Percentiles rank a stretch among this genome's conserved stretches.
These are phyloP conservation scores for Termitomyces sp. DNA, from an alignment of 768 basidiomycete species.

Conservation along the genomic window DNA sequence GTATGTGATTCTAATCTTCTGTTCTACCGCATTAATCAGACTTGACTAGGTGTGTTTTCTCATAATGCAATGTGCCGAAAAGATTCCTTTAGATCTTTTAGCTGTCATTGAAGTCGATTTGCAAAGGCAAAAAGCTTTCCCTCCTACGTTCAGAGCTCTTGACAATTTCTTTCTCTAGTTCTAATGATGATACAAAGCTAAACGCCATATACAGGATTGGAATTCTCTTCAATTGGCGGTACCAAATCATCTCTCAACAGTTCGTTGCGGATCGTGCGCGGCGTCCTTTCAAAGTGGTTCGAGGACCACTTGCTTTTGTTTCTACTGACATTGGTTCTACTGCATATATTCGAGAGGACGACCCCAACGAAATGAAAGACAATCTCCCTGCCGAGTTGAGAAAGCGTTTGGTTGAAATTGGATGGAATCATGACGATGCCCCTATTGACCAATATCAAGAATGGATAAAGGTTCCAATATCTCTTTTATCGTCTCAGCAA, in stretches of 20 bases:
- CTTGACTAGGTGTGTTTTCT: conserved; percentile 51
- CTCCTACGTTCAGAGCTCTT: neutral
- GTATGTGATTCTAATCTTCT: conserved; percentile 29
- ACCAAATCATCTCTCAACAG: conserved; percentile 60
- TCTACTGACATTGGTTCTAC: conserved; percentile 71
- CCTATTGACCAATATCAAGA: conserved; percentile 50
- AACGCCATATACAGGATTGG: conserved; percentile 51
- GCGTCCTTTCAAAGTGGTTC: conserved; percentile 66
- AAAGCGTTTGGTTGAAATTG: conserved; percentile 65
- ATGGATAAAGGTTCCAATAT: conserved; percentile 60
- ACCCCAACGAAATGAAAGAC: conserved; percentile 41
- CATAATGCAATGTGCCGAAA: conserved; percentile 71
- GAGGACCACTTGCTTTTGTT: conserved; percentile 68
- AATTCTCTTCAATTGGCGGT: conserved; percentile 60
- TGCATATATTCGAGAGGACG: conserved; percentile 50
- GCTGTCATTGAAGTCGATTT: conserved; percentile 50
- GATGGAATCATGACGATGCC: conserved; percentile 62
- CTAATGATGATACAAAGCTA: conserved; percentile 40
- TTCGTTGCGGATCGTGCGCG: conserved; percentile 55
- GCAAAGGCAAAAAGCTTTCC: conserved; percentile 35
- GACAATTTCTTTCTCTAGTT: conserved; percentile 29
- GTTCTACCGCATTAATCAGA: neutral
- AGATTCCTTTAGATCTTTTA: conserved; percentile 41
- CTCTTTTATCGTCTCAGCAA: conserved; percentile 53
- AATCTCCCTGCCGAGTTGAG: conserved; percentile 60